These are phyloP conservation scores for Verbena officinalis DNA, from an alignment of 257 asterid genomes.

Conservation along the genomic window DNA sequence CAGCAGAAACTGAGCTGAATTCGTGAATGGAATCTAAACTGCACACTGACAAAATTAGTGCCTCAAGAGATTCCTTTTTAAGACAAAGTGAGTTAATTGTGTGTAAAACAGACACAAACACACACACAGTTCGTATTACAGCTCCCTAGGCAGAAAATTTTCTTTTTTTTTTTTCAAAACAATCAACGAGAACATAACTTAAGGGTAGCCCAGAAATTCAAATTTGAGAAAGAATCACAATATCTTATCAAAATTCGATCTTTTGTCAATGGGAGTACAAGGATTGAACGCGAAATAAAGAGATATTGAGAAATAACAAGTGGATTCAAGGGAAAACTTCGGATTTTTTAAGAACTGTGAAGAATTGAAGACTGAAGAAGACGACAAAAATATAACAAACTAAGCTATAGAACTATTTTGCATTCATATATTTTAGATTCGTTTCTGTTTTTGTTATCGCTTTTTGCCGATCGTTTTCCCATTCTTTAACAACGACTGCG, in stretches of 20 bases:
- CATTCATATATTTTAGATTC: constrained; percentile 19
- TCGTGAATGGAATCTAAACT: constrained; percentile 22
- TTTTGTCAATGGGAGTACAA: constrained; percentile 6
- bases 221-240: constrained; percentile 17
- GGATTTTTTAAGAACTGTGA: not conserved
- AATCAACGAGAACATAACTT: constrained; percentile 12
- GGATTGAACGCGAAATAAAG: not conserved
- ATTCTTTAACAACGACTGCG: not conserved
- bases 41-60: constrained; percentile 27
- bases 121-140: constrained; percentile 22
- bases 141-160: constrained; percentile 12
- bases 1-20: constrained; percentile 19
- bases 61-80: constrained; percentile 10
- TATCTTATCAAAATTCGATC: constrained; percentile 17
- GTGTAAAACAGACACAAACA: not conserved
- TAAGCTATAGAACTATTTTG: not conserved
- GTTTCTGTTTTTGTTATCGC: not conserved
- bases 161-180: not conserved
- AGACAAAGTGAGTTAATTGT: constrained; percentile 18
- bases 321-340: constrained; percentile 7
- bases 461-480: constrained; percentile 15
- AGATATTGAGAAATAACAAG: constrained; percentile 11
- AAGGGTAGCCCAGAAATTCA: constrained; percentile 24
- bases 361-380: constrained; percentile 11
- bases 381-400: constrained; percentile 7